Conservation (phyloP, 1,284 basidiomycete genomes). For the Leccinum olivaceoglutinosum region DNA sequence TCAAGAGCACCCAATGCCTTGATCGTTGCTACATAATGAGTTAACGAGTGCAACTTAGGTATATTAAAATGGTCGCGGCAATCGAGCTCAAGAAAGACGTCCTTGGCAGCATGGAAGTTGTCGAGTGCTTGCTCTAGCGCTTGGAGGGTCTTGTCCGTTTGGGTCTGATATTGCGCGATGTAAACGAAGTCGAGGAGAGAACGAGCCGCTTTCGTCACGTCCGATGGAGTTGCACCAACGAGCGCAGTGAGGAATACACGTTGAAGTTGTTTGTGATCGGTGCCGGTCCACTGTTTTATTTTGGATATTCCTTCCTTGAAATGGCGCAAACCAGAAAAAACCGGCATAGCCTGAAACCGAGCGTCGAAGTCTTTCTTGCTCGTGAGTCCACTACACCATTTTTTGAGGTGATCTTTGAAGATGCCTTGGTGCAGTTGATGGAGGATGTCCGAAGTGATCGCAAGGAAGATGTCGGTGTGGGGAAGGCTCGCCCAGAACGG, state of each 20-base stretch:
- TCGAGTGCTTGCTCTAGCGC: neutral
- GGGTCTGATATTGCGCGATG: neutral
- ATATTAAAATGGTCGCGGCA: slow-evolving; percentile 11
- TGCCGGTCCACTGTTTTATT: neutral
- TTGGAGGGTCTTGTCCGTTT: neutral
- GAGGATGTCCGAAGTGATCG: neutral
- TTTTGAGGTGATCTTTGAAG: slow-evolving; percentile 5
- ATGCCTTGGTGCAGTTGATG: neutral
- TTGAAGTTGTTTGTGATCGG: neutral
- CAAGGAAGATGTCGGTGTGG: neutral
- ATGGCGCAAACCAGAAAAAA: neutral
- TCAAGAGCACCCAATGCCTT: slow-evolving; percentile 3
- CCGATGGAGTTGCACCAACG: neutral
- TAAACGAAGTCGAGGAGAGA: neutral
- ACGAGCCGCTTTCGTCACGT: accelerated
- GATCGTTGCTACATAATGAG: slow-evolving; percentile 14
- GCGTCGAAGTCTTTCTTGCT: neutral
- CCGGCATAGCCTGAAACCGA: neutral
- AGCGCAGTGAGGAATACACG: neutral
- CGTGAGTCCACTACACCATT: neutral
- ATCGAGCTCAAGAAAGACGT: neutral
- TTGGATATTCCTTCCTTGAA: neutral
- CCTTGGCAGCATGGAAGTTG: neutral
- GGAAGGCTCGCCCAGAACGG: neutral
- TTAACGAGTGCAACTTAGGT: neutral